Evolutionary conservation across 768 basidiomycete genomes (phyloP).

Genomic region (Favolaschia claudopus): DNA sequence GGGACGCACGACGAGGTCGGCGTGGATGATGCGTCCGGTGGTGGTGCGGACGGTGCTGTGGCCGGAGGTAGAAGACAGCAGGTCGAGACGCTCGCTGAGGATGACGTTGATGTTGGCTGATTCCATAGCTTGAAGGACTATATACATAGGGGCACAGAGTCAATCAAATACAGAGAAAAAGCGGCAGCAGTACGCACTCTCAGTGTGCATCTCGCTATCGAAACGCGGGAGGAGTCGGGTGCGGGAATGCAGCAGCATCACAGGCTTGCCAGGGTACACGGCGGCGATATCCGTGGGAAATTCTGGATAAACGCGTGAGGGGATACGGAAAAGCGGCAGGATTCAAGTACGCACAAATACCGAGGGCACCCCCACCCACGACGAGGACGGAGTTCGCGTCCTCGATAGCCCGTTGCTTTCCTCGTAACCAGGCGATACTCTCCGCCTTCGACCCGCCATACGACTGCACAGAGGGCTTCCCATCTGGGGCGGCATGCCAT

Average conservation of each 20-base stretch:
- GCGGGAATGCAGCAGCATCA: constrained; percentile 70
- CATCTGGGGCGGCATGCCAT: constrained; percentile 47
- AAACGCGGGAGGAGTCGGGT: constrained; percentile 59
- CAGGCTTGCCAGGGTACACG: constrained; percentile 56
- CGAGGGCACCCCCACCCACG: constrained; percentile 77
- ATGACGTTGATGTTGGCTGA: constrained; percentile 55
- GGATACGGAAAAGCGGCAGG: too few relatives aligned
- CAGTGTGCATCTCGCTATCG: constrained; percentile 57
- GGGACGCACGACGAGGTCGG: constrained; percentile 57
- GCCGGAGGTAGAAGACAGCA: constrained; percentile 36
- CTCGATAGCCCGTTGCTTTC: constrained; percentile 57
- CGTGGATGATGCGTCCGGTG: constrained; percentile 57
- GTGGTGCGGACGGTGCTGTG: constrained; percentile 51
- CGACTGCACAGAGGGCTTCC: constrained; percentile 14
- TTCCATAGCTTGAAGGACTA: constrained; percentile 49
- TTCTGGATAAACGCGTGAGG: constrained; percentile 51
- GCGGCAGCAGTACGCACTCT: constrained; percentile 45
- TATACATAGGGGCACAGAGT: background rate
- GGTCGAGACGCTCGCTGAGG: constrained; percentile 61
- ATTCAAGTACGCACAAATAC: constrained; percentile 66
- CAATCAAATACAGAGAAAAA: background rate
- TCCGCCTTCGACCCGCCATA: constrained; percentile 56
- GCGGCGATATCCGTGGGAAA: constrained; percentile 69
- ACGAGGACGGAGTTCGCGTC: constrained; percentile 61
- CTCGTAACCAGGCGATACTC: constrained; percentile 57